Evolutionary conservation across 306 rosid species (phyloP), one percentile per base, ranked within the genome.

Genomic region (Prunus davidiana): DNA sequence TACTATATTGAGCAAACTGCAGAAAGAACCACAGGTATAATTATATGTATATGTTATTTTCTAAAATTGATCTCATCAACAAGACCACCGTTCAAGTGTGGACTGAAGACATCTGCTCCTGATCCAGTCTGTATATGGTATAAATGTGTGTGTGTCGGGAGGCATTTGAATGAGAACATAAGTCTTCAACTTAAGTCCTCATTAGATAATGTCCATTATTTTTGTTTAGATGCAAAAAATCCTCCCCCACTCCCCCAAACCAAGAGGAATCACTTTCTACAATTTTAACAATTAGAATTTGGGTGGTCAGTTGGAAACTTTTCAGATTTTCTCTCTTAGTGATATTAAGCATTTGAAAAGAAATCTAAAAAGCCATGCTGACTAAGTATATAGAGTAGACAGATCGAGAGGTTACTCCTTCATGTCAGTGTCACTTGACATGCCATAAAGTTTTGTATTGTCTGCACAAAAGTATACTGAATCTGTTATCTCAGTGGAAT

Each of bases 1-100:
- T 38, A 22, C 22, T 34, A 55, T 71, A 34, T 34, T 71, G 52
- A 28, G 34, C 34, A 71, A 55, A 46, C 45, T 55, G 52, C 65
- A 55, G 20, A 71, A 12, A 55, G 34, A 71, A 69, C 15, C 50
- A 34, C 50, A 55, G 65, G 76, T 71, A 32, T n/a, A 47, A 47
- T 30, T 16, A 0, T 12, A 34, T 34, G 38, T 34, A 34, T 34
- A 34, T 32, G 3, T 15, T 19, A 16, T 22, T 71, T n/a, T 54
- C 6, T 71, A 50, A 18, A 51, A 27, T 12, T 27, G 49, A 12
- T n/a, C 12, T 8, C 41, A 62, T 69, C 32, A 8, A 58, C 13
- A 12, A 11, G 64, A 57, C 64, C 28, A 55, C 25, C 1, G 20
- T 55, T 55, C 60, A 51, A 51, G 16, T 51, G 8, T 20, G 3